A percentile compares a stretch with the other conserved stretches of the same genome.
Evolutionary conservation across 2,329 filamentous ascomycete genomes (phyloP).

Genomic region (Xylaria hypoxylon): DNA sequence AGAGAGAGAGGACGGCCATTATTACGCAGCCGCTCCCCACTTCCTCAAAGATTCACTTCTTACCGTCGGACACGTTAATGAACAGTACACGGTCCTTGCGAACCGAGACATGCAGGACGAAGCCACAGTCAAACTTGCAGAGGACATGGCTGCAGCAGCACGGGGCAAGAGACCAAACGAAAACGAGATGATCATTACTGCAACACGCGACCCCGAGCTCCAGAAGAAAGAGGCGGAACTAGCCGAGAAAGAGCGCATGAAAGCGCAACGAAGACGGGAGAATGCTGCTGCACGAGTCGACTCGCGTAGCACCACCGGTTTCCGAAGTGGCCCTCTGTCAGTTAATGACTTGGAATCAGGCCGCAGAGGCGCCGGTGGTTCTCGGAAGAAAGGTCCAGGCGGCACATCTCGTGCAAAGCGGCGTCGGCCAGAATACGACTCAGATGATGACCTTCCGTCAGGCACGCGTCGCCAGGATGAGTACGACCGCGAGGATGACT

Average conservation of each 20-base stretch:
- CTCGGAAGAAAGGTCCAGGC: conserved; percentile 65
- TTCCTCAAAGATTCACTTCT: conserved; percentile 75
- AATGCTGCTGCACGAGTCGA: conserved; percentile 74
- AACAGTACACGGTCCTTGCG: conserved; percentile 76
- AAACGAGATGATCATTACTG: conserved; percentile 74
- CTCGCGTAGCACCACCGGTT: conserved; percentile 64
- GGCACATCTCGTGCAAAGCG: conserved; percentile 64
- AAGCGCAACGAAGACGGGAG: conserved; percentile 73
- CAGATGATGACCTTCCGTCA: conserved; percentile 77
- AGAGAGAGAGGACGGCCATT: conserved; percentile 77
- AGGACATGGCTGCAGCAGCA: conserved; percentile 73
- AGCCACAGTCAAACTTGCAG: conserved; percentile 75
- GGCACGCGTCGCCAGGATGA: conserved; percentile 74
- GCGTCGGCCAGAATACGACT: conserved; percentile 75
- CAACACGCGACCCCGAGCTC: conserved; percentile 79
- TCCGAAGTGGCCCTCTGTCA: conserved; percentile 69
- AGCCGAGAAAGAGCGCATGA: conserved; percentile 78
- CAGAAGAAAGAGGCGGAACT: conserved; percentile 79
- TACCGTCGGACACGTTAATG: conserved; percentile 80
- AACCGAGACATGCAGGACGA: conserved; percentile 77
- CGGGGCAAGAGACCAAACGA: conserved; percentile 65
- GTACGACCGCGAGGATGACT: conserved; percentile 84
- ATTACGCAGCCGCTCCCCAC: conserved; percentile 79
- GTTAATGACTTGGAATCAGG: conserved; percentile 76
- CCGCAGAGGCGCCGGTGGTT: conserved; percentile 60